These are phyloP conservation scores for Trichoderma lentiforme DNA, from an alignment of 2,329 filamentous ascomycete genomes.

Conservation along the genomic window DNA sequence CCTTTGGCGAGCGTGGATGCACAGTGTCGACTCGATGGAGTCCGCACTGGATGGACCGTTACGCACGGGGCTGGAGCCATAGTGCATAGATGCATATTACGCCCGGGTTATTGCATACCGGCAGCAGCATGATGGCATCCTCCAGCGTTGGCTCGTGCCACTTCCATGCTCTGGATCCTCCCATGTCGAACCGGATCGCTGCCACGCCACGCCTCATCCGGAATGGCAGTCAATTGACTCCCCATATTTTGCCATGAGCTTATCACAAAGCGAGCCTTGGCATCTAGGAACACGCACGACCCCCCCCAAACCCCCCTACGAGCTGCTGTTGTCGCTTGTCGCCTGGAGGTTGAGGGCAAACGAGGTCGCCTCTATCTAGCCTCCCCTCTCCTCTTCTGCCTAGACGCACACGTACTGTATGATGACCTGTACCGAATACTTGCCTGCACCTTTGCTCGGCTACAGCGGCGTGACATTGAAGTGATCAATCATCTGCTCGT, in stretches of 20 bases:
- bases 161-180: neutral
- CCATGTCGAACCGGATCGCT: constrained; percentile 16
- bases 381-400: neutral
- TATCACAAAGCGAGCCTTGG: constrained; percentile 16
- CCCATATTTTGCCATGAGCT: constrained; percentile 17
- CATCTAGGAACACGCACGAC: constrained; percentile 16
- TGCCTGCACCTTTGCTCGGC: neutral
- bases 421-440: neutral
- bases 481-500: neutral
- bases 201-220: constrained; percentile 7
- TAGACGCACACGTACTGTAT: neutral
- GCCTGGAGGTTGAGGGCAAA: neutral
- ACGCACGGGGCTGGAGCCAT: constrained; percentile 3
- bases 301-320: too few relatives aligned
- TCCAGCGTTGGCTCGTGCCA: neutral
- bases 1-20: neutral
- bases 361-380: neutral
- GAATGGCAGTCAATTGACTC: neutral
- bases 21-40: neutral
- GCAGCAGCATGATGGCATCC: neutral
- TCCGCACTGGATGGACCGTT: constrained; percentile 1
- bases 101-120: constrained; percentile 3
- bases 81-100: constrained; percentile 6
- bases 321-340: neutral
- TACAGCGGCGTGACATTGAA: neutral